Percentiles rank a stretch among this genome's conserved stretches.
phyloP scores from a whole-genome alignment of 2,329 filamentous ascomycete species.

The Talaromyces sp. region DNA sequence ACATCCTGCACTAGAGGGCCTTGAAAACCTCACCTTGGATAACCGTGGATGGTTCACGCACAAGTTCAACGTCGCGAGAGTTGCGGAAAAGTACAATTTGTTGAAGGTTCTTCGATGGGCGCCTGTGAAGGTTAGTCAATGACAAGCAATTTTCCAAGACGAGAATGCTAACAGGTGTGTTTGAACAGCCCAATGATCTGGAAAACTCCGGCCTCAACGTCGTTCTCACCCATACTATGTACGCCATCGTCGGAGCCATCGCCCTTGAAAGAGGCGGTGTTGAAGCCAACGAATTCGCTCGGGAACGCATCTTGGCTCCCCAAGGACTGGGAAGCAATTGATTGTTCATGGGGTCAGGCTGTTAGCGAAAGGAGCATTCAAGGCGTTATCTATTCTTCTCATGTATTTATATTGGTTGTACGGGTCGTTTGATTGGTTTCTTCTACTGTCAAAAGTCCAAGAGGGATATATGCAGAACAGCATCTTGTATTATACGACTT shows the following conservation, averaged over 20 bases:
- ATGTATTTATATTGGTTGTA: conserved; percentile 18
- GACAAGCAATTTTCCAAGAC: background rate
- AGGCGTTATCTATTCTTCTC: conserved; percentile 27
- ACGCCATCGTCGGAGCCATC: conserved; percentile 82
- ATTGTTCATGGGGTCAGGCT: conserved; percentile 5
- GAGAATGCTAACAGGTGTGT: conserved; percentile 5
- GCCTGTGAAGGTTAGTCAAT: conserved; percentile 64
- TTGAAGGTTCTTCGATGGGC: conserved; percentile 80
- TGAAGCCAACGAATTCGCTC: conserved; percentile 68
- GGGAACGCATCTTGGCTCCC: conserved; percentile 67
- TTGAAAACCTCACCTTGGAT: conserved; percentile 65
- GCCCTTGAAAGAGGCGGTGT: conserved; percentile 82
- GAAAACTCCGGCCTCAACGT: conserved; percentile 67
- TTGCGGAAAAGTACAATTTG: conserved; percentile 70
- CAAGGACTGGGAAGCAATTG: conserved; percentile 33
- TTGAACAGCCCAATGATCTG: conserved; percentile 60
- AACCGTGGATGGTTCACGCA: conserved; percentile 61
- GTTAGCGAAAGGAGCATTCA: conserved; percentile 28
- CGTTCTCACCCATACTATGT: conserved; percentile 72
- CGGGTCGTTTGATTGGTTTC: conserved; percentile 8
- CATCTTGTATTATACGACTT: conserved; percentile 17
- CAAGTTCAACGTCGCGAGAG: conserved; percentile 60
- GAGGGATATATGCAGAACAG: conserved; percentile 7
- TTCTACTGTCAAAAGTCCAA: background rate
- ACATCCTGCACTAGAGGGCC: conserved; percentile 66